Evolutionary conservation across 371 early-diverging fungal genomes (phyloP).

Genomic region (Rhizopus delemar): DNA sequence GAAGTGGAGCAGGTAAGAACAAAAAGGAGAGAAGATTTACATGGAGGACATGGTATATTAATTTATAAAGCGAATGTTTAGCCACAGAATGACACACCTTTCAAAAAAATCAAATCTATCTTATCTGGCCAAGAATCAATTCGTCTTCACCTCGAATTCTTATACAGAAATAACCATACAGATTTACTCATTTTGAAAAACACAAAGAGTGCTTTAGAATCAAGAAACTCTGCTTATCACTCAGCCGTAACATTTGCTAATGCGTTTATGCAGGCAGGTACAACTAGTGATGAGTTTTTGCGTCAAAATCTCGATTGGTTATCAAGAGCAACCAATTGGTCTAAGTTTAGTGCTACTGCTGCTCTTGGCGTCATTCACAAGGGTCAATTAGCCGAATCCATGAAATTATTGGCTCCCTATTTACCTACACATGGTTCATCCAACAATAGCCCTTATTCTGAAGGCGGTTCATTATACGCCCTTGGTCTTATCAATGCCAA

Average conservation of each 20-base stretch:
- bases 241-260: conserved; percentile 97
- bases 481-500: conserved; percentile 98
- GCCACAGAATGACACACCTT: conserved; percentile 31
- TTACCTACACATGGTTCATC: conserved; percentile 89
- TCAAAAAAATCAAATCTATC: conserved; percentile 73
- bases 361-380: conserved; percentile 99
- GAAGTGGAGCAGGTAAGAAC: conserved; percentile 52
- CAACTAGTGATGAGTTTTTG: conserved; percentile 97
- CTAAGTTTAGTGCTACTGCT: conserved; percentile 98
- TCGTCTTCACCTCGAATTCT: conserved; percentile 89
- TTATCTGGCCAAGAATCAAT: conserved; percentile 88
- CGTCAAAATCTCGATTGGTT: conserved; percentile 98
- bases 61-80: not conserved
- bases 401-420: conserved; percentile 87
- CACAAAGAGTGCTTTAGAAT: conserved; percentile 88
- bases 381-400: conserved; percentile 90
- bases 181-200: conserved; percentile 93
- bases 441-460: conserved; percentile 82
- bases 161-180: conserved; percentile 92
- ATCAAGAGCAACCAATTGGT: conserved; percentile 97
- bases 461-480: conserved; percentile 98
- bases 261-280: conserved; percentile 97
- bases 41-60: no score
- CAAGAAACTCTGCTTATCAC: conserved; percentile 91
- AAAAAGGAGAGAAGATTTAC: not conserved